Base-by-base conservation (phyloP, 208 protist species). In the Novymonas esmeraldas region DNA sequence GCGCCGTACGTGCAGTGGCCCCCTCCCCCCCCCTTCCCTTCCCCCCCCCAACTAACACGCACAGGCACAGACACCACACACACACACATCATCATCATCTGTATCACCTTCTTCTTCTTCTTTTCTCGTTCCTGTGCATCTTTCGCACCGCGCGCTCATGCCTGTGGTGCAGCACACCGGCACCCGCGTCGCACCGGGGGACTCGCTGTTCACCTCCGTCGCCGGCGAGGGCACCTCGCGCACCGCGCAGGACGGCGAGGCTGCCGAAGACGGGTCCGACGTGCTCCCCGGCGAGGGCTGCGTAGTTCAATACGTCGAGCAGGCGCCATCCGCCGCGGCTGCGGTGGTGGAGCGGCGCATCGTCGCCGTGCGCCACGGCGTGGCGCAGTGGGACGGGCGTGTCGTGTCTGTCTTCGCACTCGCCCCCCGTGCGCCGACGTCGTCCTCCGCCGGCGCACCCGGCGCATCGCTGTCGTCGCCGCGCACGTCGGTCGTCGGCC, bases 371-470 rank as follows among this genome's bases (percentile, higher is more conserved):
- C 71, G 72, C 2, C 68, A 87, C 9, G 89, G 89, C 29, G 60
- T 90, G 18, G 85, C 84, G 26, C 89, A 94, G 78, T 92, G 89
- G 86, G 82, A 86, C 28, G 88, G 78, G n/a, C 61, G 51, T 33
- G 60, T 61, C 24, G 75, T 93, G 18, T 78, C 77, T 0, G 84
- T 93, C 10, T 82, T 82, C 22, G 49, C 67, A 13, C 39, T 58
- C 20, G 34, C 49, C 7, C 0, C 34, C 66, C 54, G 42, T 48
- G 48, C 9, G 9, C 41, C 65, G 14, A 13, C 28, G 3, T 38
- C 28, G 22, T 41, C 63, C 1, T 28, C 18, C 34, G 36, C 38
- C 46, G 2, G 2, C 11, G 18, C n/a, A 1, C 7, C 4, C n/a
- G 11, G 22, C 13, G 16, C 34, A 2, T 48, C 54, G 9, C 24